These are phyloP conservation scores for Geosmithia putterillii DNA, from an alignment of 2,329 filamentous ascomycete species.

Conservation along the genomic window DNA sequence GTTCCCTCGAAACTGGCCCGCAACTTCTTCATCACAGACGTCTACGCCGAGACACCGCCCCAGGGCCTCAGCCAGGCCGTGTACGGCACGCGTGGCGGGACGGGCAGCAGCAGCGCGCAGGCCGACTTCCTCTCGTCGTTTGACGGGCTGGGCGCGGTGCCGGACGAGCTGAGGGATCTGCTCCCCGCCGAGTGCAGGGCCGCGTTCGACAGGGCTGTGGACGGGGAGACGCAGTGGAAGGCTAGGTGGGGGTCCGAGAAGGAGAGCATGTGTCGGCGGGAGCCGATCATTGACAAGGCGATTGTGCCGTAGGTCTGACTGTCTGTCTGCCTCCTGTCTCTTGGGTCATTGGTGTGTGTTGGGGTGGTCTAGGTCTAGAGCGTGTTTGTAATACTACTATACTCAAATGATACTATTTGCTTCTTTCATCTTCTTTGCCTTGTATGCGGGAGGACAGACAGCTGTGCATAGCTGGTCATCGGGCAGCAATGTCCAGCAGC, in stretches of 20 bases:
- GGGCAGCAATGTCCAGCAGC: too few species aligned
- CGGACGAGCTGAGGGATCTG: slow-evolving; percentile 52
- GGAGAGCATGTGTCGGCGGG: slow-evolving; percentile 36
- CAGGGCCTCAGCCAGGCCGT: slow-evolving; percentile 30
- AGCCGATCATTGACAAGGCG: slow-evolving; percentile 50
- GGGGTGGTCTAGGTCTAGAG: too few species aligned
- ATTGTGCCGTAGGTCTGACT: slow-evolving; percentile 48
- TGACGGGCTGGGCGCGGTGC: slow-evolving; percentile 49
- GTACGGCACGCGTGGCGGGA: slow-evolving; percentile 29
- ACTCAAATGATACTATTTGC: too few species aligned
- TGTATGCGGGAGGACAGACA: too few species aligned
- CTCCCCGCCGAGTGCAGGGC: slow-evolving; percentile 58
- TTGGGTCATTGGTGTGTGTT: too few species aligned
- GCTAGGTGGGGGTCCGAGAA: slow-evolving; percentile 60
- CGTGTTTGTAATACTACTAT: too few species aligned
- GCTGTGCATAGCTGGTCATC: too few species aligned
- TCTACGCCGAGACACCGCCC: slow-evolving; percentile 37
- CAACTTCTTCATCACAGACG: slow-evolving; percentile 46
- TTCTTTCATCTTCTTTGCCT: too few species aligned
- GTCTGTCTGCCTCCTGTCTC: too few species aligned
- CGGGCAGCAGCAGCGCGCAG: slow-evolving; percentile 13
- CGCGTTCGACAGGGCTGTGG: slow-evolving; percentile 57
- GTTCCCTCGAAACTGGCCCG: slow-evolving; percentile 36
- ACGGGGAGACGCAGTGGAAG: slow-evolving; percentile 60
- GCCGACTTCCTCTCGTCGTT: slow-evolving; percentile 38